Evolutionary conservation across 2,329 filamentous ascomycete species (phyloP).

Genomic region (Xylaria sp.): DNA sequence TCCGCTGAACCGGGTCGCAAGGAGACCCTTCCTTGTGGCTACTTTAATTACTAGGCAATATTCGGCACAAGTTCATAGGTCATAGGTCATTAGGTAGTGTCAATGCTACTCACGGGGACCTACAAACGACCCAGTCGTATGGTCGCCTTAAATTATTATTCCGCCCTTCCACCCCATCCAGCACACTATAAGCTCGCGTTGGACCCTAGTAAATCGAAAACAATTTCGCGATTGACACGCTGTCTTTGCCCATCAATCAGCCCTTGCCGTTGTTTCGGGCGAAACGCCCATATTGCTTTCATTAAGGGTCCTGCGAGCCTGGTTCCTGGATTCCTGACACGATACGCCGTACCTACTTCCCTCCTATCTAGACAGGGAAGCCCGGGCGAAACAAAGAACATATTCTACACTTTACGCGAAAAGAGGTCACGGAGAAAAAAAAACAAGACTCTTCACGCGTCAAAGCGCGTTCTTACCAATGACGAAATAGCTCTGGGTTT

Average conservation of each 20-base stretch:
- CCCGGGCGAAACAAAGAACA: not conserved
- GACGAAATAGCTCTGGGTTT: conserved; percentile 2
- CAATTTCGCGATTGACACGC: conserved; percentile 5
- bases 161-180: not conserved
- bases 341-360: conserved; percentile 1
- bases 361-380: conserved; percentile 4
- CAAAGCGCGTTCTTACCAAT: conserved; percentile 18
- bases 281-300: not conserved
- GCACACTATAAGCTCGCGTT: conserved; percentile 3
- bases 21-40: conserved; percentile 1
- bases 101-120: conserved; percentile 5
- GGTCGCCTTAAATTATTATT: not conserved
- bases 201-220: conserved; percentile 2
- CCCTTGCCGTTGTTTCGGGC: conserved; percentile 1
- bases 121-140: conserved; percentile 15
- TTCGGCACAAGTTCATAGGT: not conserved
- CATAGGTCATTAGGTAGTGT: conserved; percentile 6
- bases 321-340: conserved; percentile 11
- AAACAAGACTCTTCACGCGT: conserved; percentile 7
- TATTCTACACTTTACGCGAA: not conserved
- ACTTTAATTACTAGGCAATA: conserved; percentile 20
- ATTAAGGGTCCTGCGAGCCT: conserved; percentile 4
- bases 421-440: not conserved
- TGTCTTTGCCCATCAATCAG: not conserved
- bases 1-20: conserved; percentile 15